phyloP scores from a whole-genome alignment of 2,329 filamentous ascomycete genomes.

The Aspergillus fumigatiaffinis region DNA sequence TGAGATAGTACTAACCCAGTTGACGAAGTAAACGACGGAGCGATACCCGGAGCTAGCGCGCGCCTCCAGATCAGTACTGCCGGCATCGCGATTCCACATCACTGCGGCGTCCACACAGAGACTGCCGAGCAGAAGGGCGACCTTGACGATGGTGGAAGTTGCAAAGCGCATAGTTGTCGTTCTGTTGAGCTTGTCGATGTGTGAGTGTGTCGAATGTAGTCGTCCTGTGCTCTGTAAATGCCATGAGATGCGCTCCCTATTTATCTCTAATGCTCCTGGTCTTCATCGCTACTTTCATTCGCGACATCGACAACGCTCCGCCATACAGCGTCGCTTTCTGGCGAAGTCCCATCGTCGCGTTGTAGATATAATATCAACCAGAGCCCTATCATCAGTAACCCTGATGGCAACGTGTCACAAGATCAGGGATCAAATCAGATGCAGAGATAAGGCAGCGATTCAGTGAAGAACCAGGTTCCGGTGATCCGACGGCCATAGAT shows the following conservation, averaged over 20 bases:
- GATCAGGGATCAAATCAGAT: neutral
- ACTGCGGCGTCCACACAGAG: neutral
- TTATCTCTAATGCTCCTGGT: neutral
- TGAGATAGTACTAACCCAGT: slow-evolving; percentile 34
- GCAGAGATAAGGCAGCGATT: neutral
- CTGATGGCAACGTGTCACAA: neutral
- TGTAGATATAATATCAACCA: neutral
- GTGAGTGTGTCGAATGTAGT: neutral
- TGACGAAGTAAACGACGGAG: slow-evolving; percentile 44
- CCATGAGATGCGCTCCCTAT: neutral
- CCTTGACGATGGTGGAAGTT: neutral
- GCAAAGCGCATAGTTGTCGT: neutral
- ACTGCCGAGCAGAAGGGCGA: neutral
- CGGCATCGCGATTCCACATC: neutral
- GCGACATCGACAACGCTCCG: neutral
- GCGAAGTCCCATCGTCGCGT: neutral
- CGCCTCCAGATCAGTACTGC: neutral
- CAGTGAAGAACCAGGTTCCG: neutral
- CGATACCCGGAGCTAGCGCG: neutral
- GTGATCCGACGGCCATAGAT: neutral
- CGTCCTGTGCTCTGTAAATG: neutral
- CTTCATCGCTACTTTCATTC: neutral
- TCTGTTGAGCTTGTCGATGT: neutral
- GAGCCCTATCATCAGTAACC: neutral
- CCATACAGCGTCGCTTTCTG: neutral